Evolutionary conservation across 2,329 filamentous ascomycete species (phyloP).

Genomic region (Leptodontidium sp.): DNA sequence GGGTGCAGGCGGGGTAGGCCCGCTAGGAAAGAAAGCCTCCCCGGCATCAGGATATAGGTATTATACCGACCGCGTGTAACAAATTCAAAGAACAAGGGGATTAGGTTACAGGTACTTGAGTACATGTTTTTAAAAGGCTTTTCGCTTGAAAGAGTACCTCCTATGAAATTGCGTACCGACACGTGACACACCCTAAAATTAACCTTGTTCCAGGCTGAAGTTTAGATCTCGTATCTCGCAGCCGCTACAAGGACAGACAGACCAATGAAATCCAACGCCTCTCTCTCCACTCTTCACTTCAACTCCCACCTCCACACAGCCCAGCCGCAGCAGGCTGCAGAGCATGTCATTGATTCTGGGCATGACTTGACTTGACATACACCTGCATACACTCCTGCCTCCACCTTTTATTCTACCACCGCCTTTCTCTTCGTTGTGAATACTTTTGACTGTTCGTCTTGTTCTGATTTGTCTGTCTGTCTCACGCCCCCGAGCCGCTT

Average conservation of each 20-base stretch:
- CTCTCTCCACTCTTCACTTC: constrained; percentile 13
- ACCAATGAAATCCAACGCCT: not conserved
- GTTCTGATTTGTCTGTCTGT: not conserved
- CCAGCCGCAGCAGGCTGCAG: constrained; percentile 25
- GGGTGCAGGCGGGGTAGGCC: not conserved
- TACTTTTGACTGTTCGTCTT: constrained; percentile 4
- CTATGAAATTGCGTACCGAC: not conserved
- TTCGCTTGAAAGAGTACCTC: too few relatives aligned
- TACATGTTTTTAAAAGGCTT: too few relatives aligned
- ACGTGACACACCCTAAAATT: constrained; percentile 1
- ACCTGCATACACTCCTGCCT: not conserved
- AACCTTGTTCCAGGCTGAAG: not conserved
- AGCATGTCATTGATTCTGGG: constrained; percentile 25
- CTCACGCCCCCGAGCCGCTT: constrained; percentile 9
- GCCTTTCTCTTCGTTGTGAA: constrained; percentile 13
- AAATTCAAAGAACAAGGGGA: too few relatives aligned
- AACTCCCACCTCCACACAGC: not conserved
- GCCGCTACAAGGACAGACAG: not conserved
- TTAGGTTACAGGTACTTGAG: too few relatives aligned
- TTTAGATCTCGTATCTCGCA: too few relatives aligned
- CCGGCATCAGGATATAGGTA: too few relatives aligned
- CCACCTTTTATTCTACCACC: not conserved
- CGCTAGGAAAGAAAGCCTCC: not conserved
- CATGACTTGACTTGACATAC: not conserved
- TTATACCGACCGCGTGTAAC: too few relatives aligned